Base-by-base conservation (phyloP, 768 basidiomycete species). In the Leccinum pellstonianum region DNA sequence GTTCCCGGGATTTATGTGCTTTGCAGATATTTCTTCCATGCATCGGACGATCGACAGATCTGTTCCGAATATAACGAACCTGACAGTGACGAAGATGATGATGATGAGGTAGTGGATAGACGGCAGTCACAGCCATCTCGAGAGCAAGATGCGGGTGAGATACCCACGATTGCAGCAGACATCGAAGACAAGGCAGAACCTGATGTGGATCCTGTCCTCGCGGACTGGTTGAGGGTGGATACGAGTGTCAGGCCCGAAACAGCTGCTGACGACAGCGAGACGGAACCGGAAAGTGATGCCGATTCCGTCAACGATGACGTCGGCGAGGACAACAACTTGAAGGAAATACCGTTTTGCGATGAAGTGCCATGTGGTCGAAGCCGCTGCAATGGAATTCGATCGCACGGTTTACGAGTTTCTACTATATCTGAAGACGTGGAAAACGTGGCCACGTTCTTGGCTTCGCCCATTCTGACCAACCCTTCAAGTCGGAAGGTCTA, bases 1-100 rank as follows among this genome's bases (percentile, higher is more conserved):
- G n/a, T 49, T 35, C 41, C 17, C 4, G 11, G 17, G 54, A 12
- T 57, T 57, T 25, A 57, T 46, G 4, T 23, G 29, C 19, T 4
- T 54, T 12, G 54, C 56, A 92, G 90, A 68, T 92, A 91, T 70
- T 91, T 92, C 73, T 91, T 92, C 76, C 83, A 89, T 66, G 86
- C 90, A 4, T 88, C 85, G 0, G 71, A 77, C 1, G 74, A 71
- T 6, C 80, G 87, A 41, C 76, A 72, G 62, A 73, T 76, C 17
- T 76, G 73, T 10, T 79, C 81, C 1, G 87, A 86, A 37, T 91
- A 86, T 64, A 69, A 74, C 17, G 59, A 79, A 50, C 77, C 75
- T 15, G 79, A 76, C 54, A 74, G 69, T 19, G 68, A 73, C 17
- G 76, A 75, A 29, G 75, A 75, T 27, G 27, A 27, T 27, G 27